phyloP scores from a whole-genome alignment of 306 rosid species.

The Albizia julibrissin region DNA sequence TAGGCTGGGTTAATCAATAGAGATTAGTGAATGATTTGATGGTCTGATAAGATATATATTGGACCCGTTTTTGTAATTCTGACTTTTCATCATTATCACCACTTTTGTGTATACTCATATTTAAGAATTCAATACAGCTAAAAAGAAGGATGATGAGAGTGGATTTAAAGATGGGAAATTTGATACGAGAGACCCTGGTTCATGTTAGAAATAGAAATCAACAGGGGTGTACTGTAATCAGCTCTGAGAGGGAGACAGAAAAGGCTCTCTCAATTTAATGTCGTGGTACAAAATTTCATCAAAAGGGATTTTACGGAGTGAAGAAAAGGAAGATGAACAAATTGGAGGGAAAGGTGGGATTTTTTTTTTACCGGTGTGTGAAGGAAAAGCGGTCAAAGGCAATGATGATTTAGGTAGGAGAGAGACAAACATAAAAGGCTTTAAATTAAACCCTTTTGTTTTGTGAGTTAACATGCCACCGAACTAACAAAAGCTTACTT shows the following conservation, averaged over 20 bases:
- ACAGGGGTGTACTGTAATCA: not conserved
- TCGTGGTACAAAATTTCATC: constrained; percentile 4
- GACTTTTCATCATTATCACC: not conserved
- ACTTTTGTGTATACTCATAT: not conserved
- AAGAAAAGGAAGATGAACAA: not conserved
- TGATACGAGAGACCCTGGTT: not conserved
- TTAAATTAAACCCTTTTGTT: constrained; percentile 5
- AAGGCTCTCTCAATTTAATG: not conserved
- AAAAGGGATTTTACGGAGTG: constrained; percentile 11
- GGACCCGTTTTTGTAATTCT: not conserved
- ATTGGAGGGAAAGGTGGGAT: constrained; percentile 36
- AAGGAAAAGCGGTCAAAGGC: constrained; percentile 67
- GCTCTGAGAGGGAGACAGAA: not conserved
- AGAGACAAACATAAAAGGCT: constrained; percentile 39
- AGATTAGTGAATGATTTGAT: constrained; percentile 25
- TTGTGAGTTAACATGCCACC: constrained; percentile 8
- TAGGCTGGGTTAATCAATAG: not conserved
- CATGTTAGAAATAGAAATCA: not conserved
- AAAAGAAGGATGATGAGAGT: not conserved
- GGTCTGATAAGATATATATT: not conserved
- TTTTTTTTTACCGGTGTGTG: constrained; percentile 2
- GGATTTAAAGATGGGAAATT: not conserved
- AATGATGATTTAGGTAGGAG: constrained; percentile 53
- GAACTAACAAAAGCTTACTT: constrained; percentile 21
- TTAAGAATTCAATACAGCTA: not conserved